Conservation (phyloP, 2,329 filamentous ascomycete species). For the Cytospora schulzeri region DNA sequence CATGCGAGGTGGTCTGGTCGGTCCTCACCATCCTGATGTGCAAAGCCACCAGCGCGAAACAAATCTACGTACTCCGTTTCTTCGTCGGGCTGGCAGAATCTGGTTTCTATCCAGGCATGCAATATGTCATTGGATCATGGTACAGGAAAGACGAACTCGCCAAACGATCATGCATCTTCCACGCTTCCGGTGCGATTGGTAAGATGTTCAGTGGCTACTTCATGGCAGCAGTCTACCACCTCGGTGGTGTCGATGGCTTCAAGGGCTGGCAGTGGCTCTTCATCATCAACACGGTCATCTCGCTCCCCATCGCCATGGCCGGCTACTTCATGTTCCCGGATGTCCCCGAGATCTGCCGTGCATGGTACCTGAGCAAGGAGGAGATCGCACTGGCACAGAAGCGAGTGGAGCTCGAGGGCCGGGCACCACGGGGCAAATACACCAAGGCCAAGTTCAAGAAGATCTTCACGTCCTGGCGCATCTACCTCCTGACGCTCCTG, state of each 20-base stretch:
- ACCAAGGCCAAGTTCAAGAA: conserved; percentile 55
- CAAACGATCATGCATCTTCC: conserved; percentile 52
- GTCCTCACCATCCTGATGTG: conserved; percentile 39
- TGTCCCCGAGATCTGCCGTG: conserved; percentile 42
- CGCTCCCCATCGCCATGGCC: conserved; percentile 55
- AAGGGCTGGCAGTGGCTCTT: conserved; percentile 60
- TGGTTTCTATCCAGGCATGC: conserved; percentile 44
- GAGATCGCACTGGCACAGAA: conserved; percentile 43
- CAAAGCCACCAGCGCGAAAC: conserved; percentile 37
- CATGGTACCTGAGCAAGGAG: conserved; percentile 42
- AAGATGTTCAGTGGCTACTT: conserved; percentile 61
- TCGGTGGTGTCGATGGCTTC: conserved; percentile 52
- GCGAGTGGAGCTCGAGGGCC: conserved; percentile 48
- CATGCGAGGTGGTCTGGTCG: conserved; percentile 41
- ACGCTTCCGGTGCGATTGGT: conserved; percentile 53
- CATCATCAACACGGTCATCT: conserved; percentile 59
- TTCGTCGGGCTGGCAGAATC: conserved; percentile 47
- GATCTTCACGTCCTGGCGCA: conserved; percentile 66
- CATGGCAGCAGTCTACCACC: conserved; percentile 39
- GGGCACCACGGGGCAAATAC: conserved; percentile 44
- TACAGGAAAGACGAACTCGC: conserved; percentile 49
- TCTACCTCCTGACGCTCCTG: conserved; percentile 58
- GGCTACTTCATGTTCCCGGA: conserved; percentile 51
- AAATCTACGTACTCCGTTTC: conserved; percentile 47
- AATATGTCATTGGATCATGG: conserved; percentile 49